phyloP scores from a whole-genome alignment of 306 rosid species.

The Lagenaria siceraria region DNA sequence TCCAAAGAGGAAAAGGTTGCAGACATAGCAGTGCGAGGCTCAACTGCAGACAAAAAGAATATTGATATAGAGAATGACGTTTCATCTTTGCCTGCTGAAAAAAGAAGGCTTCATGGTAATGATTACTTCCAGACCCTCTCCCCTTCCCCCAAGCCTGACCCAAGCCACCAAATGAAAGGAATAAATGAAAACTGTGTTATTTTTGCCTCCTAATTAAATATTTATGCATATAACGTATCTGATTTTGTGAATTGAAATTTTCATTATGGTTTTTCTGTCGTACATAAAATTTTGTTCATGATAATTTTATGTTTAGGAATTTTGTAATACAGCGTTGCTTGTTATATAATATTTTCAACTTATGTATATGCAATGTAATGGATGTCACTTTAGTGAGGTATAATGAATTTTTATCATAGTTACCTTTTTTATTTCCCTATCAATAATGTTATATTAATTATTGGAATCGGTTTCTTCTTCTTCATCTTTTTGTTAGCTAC shows the following conservation, averaged over 20 bases:
- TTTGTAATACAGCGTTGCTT: background rate
- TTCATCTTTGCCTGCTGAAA: constrained; percentile 39
- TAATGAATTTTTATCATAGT: background rate
- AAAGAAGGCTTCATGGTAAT: constrained; percentile 83
- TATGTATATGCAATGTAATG: background rate
- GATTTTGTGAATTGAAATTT: background rate
- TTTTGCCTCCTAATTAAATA: background rate
- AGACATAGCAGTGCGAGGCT: constrained; percentile 37
- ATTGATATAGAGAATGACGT: constrained; percentile 28
- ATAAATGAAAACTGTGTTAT: background rate
- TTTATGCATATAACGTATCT: background rate
- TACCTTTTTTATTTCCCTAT: background rate
- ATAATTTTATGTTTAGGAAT: background rate
- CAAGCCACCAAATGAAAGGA: background rate
- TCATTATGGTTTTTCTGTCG: background rate
- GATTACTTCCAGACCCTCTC: constrained; percentile 2
- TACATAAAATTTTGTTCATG: background rate
- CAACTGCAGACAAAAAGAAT: constrained; percentile 34
- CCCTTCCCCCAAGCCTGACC: background rate
- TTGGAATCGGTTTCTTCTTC: background rate
- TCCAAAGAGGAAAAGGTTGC: constrained; percentile 29
- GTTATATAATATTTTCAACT: background rate
- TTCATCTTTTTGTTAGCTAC: background rate
- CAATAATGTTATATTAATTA: background rate
- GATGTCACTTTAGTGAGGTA: background rate